phyloP scores from a whole-genome alignment of 805 yeast species.

The Pichia eremophila region DNA sequence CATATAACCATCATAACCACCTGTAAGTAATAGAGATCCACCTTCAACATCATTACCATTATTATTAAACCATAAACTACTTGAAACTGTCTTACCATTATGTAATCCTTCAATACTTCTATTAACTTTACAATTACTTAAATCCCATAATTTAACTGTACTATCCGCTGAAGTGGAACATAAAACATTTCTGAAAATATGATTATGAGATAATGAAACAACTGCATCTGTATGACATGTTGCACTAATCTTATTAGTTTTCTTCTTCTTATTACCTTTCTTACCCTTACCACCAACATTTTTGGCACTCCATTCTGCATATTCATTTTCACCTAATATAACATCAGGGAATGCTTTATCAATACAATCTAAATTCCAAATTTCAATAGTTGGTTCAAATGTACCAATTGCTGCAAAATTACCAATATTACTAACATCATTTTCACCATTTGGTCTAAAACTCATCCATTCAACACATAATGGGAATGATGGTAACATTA shows the following conservation, averaged over 20 bases:
- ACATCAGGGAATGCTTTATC: slow-evolving; percentile 94
- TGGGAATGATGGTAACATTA: slow-evolving; percentile 96
- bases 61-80: slow-evolving; percentile 77
- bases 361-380: slow-evolving; percentile 89
- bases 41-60: slow-evolving; percentile 25
- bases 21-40: slow-evolving; percentile 67
- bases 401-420: slow-evolving; percentile 96
- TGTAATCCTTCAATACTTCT: slow-evolving; percentile 65
- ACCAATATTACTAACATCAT: slow-evolving; percentile 45
- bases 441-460: slow-evolving; percentile 47
- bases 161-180: slow-evolving; percentile 94
- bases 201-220: slow-evolving; percentile 76
- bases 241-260: slow-evolving; percentile 39
- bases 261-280: slow-evolving; percentile 38
- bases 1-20: slow-evolving; percentile 84
- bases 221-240: slow-evolving; percentile 89
- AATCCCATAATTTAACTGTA: slow-evolving; percentile 94
- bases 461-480: slow-evolving; percentile 93
- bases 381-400: slow-evolving; percentile 93
- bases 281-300: slow-evolving; percentile 33
- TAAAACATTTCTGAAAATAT: slow-evolving; percentile 68
- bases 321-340: slow-evolving; percentile 71
- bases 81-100: slow-evolving; percentile 69
- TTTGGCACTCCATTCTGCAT: slow-evolving; percentile 16
- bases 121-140: slow-evolving; percentile 63